Evolutionary conservation across 257 asterid species (phyloP), one percentile per base, ranked within the genome.

Genomic region (Parsonsia alboflavescens): DNA sequence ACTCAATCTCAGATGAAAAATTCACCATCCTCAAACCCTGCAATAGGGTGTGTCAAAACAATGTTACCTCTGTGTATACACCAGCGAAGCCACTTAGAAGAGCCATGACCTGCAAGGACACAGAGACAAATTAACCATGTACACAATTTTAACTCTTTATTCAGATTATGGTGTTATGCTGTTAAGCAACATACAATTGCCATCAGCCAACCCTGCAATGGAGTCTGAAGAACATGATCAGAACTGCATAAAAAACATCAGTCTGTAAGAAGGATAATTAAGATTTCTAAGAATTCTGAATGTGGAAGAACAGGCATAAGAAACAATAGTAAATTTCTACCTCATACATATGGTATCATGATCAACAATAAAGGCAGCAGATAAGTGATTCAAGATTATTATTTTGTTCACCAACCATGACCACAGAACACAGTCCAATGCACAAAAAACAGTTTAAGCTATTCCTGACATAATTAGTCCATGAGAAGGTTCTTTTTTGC

Each of bases 11-110:
- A 7, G 24, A 36, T 17, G 26, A 64, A 64, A 30, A 71, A 62
- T 53, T 63, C 30, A 49, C 33, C 4, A 10, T 28, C n/a, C 45
- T 26, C 42, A 16, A 58, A 76, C 57, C 28, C 30, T 57, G 21
- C 12, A n/a, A 52, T 39, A 58, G n/a, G 21, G 39, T 17, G 12
- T 13, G 42, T 39, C 6, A 26, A 0, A 22, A 28, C 19, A 36
- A 67, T 39, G 62, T 85, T 84, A 95, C 99, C 99, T 95, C 99
- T 6, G 99, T 95, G 87, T 92, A 95, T 70, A 95, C 99, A 85
- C 99, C 99, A 76, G 98, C 99, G 88, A 95, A 95, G 79, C 99
- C 99, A 85, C 99, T 95, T 72, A 95, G 95, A 86, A 92, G 96
- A 76, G 99, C 99, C 99, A 95, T 95, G 68, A 89, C 73, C 99